phyloP scores from a whole-genome alignment of 2,329 filamentous ascomycete species.

The Bipolaris bicolor region DNA sequence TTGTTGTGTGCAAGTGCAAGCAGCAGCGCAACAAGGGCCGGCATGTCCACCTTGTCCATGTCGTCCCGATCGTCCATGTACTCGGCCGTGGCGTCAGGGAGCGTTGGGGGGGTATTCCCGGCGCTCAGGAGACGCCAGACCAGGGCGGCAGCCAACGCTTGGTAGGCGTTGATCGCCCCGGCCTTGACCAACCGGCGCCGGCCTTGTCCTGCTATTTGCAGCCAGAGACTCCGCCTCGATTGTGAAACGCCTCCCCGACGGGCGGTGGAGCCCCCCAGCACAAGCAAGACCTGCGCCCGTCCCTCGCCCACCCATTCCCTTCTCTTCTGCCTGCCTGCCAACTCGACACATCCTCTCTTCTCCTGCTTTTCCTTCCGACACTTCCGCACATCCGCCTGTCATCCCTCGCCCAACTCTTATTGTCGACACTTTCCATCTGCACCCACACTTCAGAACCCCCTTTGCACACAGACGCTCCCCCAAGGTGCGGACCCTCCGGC shows the following conservation, averaged over 20 bases:
- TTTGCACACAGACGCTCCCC: background rate
- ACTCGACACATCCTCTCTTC: constrained; percentile 6
- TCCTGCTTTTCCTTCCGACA: constrained; percentile 2
- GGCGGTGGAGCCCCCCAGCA: constrained; percentile 27
- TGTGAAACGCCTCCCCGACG: constrained; percentile 29
- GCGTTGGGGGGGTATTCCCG: background rate
- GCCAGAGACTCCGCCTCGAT: constrained; percentile 21
- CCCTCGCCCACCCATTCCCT: constrained; percentile 1
- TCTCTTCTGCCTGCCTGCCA: constrained; percentile 6
- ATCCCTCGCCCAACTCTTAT: background rate
- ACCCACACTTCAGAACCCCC: background rate
- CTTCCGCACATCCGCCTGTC: constrained; percentile 2
- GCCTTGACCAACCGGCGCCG: constrained; percentile 13
- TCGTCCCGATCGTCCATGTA: too few relatives aligned
- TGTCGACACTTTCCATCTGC: constrained; percentile 3
- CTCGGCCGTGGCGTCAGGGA: too few relatives aligned
- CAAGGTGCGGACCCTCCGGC: constrained; percentile 16
- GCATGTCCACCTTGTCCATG: too few relatives aligned
- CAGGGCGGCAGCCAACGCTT: constrained; percentile 5
- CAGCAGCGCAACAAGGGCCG: background rate
- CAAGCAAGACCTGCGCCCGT: constrained; percentile 23
- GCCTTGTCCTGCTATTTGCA: constrained; percentile 26
- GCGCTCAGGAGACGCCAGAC: constrained; percentile 10
- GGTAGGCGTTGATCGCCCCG: constrained; percentile 12
- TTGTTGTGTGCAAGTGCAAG: too few relatives aligned